Base-by-base conservation (phyloP, 257 asterid genomes). In the Rehmannia glutinosa region DNA sequence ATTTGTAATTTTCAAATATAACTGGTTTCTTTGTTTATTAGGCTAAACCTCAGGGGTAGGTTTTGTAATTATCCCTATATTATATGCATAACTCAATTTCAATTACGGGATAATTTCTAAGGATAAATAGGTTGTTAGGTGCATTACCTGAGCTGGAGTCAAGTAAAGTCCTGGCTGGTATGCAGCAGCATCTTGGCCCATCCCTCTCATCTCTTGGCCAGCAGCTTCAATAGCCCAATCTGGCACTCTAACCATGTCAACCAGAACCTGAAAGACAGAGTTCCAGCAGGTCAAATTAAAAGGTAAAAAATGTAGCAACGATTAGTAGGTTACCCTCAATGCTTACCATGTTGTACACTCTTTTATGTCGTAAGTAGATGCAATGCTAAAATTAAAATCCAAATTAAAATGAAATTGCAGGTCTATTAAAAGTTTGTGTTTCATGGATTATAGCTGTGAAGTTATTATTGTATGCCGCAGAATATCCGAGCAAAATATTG, bases 161-260 rank as follows among this genome's bases (percentile, higher is more conserved):
- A 94, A 77, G 84, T 90, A 94, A 50, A 91, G 84, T 32, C 97
- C 99, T 0, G 99, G 99, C 50, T 85, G 92, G 76, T 83, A 94
- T 8, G 88, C 77, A 73, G 96, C 86, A 51, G 96, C 85, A 77
- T 91, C 97, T 80, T 87, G 99, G 45, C 90, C 96, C 89, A 94
- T 88, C 27, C 87, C 97, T 77, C 99, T 86, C 97, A 91, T 80
- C 81, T 91, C 97, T 70, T 85, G 99, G 17, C 97, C 99, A 62
- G 96, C 94, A 57, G 98, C 99, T 83, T 91, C 97, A 57, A 91
- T 80, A 55, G 99, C 96, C 97, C 97, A 94, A 73, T 84, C 97
- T 21, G 99, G 99, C 60, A 88, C 97, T 66, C 97, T 80, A 53
- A 94, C 87, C 96, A 94, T 81, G 84, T 94, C 99, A 27, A 94